Percentiles rank a stretch among this genome's conserved stretches.
Conservation (phyloP, 345 rosid genomes). For the Eucalyptus erythrocorys region DNA sequence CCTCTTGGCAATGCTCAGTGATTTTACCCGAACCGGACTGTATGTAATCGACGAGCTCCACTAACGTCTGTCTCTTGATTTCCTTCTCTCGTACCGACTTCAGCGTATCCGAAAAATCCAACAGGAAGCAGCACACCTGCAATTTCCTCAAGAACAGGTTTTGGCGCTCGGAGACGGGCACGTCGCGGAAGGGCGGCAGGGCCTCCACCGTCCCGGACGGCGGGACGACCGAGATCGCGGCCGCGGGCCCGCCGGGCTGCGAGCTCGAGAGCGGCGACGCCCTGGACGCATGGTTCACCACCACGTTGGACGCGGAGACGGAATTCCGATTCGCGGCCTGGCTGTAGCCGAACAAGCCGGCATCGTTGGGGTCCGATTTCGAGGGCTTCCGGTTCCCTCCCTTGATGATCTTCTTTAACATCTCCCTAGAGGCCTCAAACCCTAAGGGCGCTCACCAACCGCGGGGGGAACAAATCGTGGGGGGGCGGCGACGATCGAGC, state of each 20-base stretch:
- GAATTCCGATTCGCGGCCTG: constrained; percentile 3
- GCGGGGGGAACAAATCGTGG: not conserved
- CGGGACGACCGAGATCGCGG: not conserved
- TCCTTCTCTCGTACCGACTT: constrained; percentile 29
- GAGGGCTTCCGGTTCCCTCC: constrained; percentile 37
- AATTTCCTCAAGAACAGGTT: constrained; percentile 34
- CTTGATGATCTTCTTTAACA: constrained; percentile 48
- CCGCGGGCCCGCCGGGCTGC: not conserved
- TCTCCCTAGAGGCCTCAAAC: not conserved
- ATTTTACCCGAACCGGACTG: constrained; percentile 44
- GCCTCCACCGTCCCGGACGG: constrained; percentile 17
- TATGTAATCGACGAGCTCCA: constrained; percentile 43
- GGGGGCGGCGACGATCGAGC: not conserved
- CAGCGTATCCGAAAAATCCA: constrained; percentile 23
- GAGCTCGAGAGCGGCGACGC: not conserved
- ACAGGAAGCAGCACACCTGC: constrained; percentile 32
- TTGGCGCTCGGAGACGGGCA: constrained; percentile 19
- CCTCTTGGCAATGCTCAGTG: constrained; percentile 28
- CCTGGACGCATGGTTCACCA: constrained; percentile 37
- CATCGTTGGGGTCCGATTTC: constrained; percentile 17
- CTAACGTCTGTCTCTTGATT: constrained; percentile 30
- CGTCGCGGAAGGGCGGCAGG: constrained; percentile 35
- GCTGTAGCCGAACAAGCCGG: not conserved
- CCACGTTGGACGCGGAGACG: constrained; percentile 12
- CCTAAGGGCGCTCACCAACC: not conserved